These are phyloP conservation scores for Pleurotus eryngii DNA, from an alignment of 768 basidiomycete species.

Conservation along the genomic window DNA sequence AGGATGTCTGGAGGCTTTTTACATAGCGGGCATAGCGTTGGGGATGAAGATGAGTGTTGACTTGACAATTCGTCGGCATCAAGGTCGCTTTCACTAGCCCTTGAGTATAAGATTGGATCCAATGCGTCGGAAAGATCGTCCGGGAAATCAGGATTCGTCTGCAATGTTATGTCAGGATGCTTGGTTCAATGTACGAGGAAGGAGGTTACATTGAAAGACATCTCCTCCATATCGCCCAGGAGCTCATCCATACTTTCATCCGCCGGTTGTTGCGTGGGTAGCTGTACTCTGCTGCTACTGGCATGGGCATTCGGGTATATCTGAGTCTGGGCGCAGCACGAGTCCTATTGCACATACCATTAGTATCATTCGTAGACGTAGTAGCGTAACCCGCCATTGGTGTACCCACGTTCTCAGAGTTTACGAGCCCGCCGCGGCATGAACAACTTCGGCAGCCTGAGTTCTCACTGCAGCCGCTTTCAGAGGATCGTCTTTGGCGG, in stretches of 20 bases:
- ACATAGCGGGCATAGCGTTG: not conserved
- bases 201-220: slow-evolving; percentile 2
- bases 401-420: no score
- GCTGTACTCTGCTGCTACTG: not conserved
- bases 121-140: slow-evolving; percentile 2
- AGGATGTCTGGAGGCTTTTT: not conserved
- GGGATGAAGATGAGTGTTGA: not conserved
- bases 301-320: not conserved
- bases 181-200: not conserved
- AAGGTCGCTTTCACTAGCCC: not conserved
- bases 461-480: no score
- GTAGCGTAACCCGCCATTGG: not conserved
- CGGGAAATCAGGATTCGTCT: slow-evolving; percentile 4
- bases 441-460: no score
- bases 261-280: not conserved
- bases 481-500: not conserved
- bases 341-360: not conserved
- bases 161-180: not conserved
- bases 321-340: not conserved
- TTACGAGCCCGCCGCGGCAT: no score
- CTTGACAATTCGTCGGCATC: not conserved
- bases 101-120: not conserved
- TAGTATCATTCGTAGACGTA: not conserved
- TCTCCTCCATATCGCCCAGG: not conserved
- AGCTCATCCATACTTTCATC: not conserved